Evolutionary conservation across 257 asterid species (phyloP).

Genomic region (Mentha longifolia): DNA sequence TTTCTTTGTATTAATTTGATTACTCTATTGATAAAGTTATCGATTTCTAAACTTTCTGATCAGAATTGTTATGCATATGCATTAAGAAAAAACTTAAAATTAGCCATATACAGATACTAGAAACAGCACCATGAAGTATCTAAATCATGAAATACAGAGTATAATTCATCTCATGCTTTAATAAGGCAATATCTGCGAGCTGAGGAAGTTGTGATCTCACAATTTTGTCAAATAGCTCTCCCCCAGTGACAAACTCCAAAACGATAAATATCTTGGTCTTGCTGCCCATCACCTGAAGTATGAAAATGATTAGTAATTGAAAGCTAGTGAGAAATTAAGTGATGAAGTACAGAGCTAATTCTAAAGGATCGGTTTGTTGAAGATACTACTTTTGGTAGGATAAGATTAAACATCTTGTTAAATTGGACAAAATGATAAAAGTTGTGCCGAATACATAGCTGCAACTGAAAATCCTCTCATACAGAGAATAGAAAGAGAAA

Average conservation of each 20-base stretch:
- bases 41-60: neutral
- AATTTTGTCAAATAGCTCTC: conserved; percentile 95
- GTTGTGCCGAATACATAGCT: too few species aligned
- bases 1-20: neutral
- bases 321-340: conserved; percentile 4
- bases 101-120: neutral
- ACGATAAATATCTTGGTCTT: conserved; percentile 89
- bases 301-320: conserved; percentile 7
- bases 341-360: neutral
- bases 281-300: conserved; percentile 89
- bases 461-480: too few species aligned
- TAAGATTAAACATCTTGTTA: neutral
- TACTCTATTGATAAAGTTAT: neutral
- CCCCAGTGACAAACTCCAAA: conserved; percentile 90
- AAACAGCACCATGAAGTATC: neutral
- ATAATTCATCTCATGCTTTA: neutral
- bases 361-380: neutral
- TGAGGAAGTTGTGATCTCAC: conserved; percentile 50
- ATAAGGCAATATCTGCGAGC: neutral
- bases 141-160: neutral
- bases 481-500: conserved; percentile 12
- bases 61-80: neutral
- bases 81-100: neutral
- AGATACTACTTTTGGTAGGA: neutral
- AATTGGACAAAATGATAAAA: neutral